Percentiles rank a stretch among this genome's conserved stretches.
phyloP scores from a whole-genome alignment of 306 rosid genomes.

The Quercus robur region DNA sequence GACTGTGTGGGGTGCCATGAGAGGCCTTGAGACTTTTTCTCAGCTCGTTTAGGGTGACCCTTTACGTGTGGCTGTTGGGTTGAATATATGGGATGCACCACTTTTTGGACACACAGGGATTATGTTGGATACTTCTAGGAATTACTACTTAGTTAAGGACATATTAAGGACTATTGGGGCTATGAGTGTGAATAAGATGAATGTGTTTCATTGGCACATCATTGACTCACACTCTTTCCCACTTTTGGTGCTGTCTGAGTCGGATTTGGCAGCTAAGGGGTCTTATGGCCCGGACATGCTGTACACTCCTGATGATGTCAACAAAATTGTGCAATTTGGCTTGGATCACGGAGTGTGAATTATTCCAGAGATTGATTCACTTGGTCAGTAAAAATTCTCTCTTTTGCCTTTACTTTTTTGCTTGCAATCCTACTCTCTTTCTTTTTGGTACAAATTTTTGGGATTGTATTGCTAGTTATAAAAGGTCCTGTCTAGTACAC shows the following conservation, averaged over 20 bases:
- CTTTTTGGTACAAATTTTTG: too few relatives aligned
- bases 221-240: constrained; percentile 91
- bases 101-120: constrained; percentile 45
- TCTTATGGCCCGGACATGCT: constrained; percentile 67
- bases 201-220: constrained; percentile 87
- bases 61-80: constrained; percentile 35
- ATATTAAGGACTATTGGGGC: constrained; percentile 57
- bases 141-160: constrained; percentile 53
- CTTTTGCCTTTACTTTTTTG: not conserved
- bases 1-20: constrained; percentile 75
- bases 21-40: constrained; percentile 78
- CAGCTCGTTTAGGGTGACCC: constrained; percentile 74
- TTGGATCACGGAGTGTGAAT: constrained; percentile 76
- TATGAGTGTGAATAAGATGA: constrained; percentile 76
- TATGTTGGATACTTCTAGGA: constrained; percentile 75
- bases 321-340: constrained; percentile 54
- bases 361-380: constrained; percentile 81
- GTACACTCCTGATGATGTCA: constrained; percentile 58
- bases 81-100: constrained; percentile 55
- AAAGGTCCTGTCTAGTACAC: too few relatives aligned
- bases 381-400: constrained; percentile 42
- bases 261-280: constrained; percentile 61
- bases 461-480: too few relatives aligned
- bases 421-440: too few relatives aligned
- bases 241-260: constrained; percentile 63